Base-by-base conservation (phyloP, 371 early-diverging fungal genomes). In the Choanephora cucurbitarum region DNA sequence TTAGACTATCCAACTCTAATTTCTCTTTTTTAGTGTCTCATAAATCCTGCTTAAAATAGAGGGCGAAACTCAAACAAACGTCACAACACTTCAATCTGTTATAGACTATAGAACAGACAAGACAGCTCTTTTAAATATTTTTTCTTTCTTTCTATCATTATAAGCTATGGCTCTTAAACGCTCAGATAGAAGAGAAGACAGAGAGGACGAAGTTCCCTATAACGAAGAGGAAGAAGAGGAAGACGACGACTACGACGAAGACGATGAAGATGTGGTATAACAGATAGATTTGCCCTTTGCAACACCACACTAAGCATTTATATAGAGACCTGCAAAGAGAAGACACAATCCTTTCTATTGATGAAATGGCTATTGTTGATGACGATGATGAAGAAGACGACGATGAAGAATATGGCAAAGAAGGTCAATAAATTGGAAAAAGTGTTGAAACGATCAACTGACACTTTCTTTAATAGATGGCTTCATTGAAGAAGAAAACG, bases 401-500 rank as follows among this genome's bases (percentile, higher is more conserved):
- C 40, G 86, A 81, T 21, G 82, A 84, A 19, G 92, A 87, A n/a
- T 87, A 88, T 55, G 89, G 75, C 23, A 68, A 67, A 61, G 82
- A 82, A 74, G 82, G 79, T 80, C 60, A 42, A 13, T 28, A 37
- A 17, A 45, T 40, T 33, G 43, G 41, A 43, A 47, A 23, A 41
- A 44, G 41, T n/a, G 32, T 17, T 45, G 52, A n/a, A 44, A 32
- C 19, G 44, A 44, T 23, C 39, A 19, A 48, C 28, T 49, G 11
- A 31, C 37, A 32, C 23, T 44, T 32, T 23, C 41, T 55, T 49
- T 45, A 23, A 43, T 70, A 70, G 88, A 82, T 59, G 89, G 84
- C 13, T 89, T 89, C 53, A 90, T 90, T 47, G 88, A 83, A 42
- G 88, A 83, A 39, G 87, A 85, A 47, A 75, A 81, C 42, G 58